Percentiles rank a stretch among this genome's conserved stretches.
Evolutionary conservation across 2,329 filamentous ascomycete genomes (phyloP).

Genomic region (Xylariaceae sp.): DNA sequence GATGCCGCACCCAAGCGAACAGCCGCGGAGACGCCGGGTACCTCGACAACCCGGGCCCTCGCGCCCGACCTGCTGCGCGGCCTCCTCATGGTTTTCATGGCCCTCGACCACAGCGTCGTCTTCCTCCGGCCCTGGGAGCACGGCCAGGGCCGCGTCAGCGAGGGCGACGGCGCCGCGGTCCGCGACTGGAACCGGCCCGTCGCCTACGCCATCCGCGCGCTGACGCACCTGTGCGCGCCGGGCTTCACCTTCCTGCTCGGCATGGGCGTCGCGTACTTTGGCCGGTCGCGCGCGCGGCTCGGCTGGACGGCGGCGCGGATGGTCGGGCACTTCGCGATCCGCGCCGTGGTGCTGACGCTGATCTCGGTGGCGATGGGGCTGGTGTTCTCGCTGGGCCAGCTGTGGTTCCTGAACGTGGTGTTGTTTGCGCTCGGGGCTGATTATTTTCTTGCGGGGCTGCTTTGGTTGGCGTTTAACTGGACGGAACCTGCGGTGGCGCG

Average conservation of each 20-base stretch:
- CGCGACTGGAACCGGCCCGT: constrained; percentile 33
- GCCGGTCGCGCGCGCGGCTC: constrained; percentile 34
- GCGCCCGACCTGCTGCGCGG: constrained; percentile 42
- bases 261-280: constrained; percentile 41
- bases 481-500: constrained; percentile 31
- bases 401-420: constrained; percentile 40
- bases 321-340: constrained; percentile 33
- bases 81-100: constrained; percentile 41
- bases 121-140: constrained; percentile 37
- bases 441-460: constrained; percentile 38
- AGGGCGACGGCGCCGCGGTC: constrained; percentile 32
- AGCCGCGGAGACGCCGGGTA: too few species aligned
- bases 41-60: constrained; percentile 26
- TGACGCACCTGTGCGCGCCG: constrained; percentile 42
- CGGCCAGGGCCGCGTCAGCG: constrained; percentile 32
- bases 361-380: constrained; percentile 30
- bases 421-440: constrained; percentile 41
- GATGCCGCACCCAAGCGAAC: too few species aligned
- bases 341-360: constrained; percentile 32
- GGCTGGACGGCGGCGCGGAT: constrained; percentile 35
- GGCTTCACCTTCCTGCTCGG: constrained; percentile 44
- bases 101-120: constrained; percentile 38
- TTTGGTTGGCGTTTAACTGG: constrained; percentile 34
- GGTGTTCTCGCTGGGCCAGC: constrained; percentile 25
- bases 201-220: constrained; percentile 34